phyloP scores from a whole-genome alignment of 768 basidiomycete genomes.

The Tulasnella sp. region DNA sequence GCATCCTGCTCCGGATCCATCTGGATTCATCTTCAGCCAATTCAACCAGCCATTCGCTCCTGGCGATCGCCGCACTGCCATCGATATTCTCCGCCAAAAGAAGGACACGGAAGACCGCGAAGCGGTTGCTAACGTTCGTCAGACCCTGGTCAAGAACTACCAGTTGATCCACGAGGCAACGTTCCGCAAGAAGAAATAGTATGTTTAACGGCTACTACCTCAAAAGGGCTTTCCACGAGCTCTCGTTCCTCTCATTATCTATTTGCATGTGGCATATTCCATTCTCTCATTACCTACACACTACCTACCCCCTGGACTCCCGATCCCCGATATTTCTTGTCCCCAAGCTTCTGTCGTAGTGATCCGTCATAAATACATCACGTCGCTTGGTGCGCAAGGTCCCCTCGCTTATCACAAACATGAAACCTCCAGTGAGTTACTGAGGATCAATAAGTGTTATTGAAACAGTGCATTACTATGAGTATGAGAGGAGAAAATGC shows the following conservation, averaged over 20 bases:
- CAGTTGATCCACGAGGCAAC: neutral
- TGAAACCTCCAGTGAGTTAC: neutral
- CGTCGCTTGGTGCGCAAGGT: neutral
- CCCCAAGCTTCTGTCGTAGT: neutral
- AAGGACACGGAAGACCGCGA: conserved; percentile 37
- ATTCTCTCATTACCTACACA: neutral
- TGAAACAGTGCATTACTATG: conserved; percentile 26
- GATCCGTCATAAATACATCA: neutral
- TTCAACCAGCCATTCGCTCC: conserved; percentile 72
- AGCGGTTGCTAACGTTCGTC: conserved; percentile 37
- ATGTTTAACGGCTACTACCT: neutral
- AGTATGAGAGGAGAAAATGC: conserved; percentile 10
- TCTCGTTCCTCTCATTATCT: neutral
- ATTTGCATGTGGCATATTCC: neutral
- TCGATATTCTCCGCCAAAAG: conserved; percentile 48
- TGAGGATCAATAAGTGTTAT: conserved; percentile 25
- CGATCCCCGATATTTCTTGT: neutral
- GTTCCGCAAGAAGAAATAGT: neutral
- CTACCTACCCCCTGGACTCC: neutral
- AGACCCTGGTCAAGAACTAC: conserved; percentile 39
- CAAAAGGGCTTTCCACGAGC: neutral
- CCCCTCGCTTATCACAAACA: neutral
- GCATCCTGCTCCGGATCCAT: conserved; percentile 56
- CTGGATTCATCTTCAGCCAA: conserved; percentile 51
- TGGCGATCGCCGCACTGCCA: conserved; percentile 54